Base-by-base conservation (phyloP, 2,329 filamentous ascomycete genomes). In the Calonectria honghensis region DNA sequence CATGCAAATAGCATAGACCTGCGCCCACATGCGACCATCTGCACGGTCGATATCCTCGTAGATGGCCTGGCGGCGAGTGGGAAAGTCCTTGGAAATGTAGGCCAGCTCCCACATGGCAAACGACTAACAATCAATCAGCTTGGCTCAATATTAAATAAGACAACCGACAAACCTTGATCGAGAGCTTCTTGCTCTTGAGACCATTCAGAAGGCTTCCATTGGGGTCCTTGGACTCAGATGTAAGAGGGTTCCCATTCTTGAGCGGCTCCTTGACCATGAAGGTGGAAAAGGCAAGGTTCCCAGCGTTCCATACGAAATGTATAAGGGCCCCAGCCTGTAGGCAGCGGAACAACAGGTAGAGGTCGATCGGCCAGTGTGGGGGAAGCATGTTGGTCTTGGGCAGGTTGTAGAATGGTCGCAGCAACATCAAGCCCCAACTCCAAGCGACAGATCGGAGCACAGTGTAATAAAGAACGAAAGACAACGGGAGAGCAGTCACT, bases 61-160 rank as follows among this genome's bases (percentile, higher is more conserved):
- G 70, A 98, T 95, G 27, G 92, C 91, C 83, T 94, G 94, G 68
- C 96, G 91, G 41, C 96, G 92, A n/a, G 92, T 89, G 20, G 93
- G 89, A 76, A 94, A 96, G 69, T 92, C 90, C 72, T 94, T 91
- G 48, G 94, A 93, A 79, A 98, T 98, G 71, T 95, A 89, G 37
- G 92, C 92, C 35, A 98, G 88, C 82, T 98, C 96, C 96, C 96
- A 98, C 84, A 98, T 94, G 20, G 96, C 96, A 83, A 97, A 98
- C 0, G 92, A 90, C 90, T 94, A 73, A 1, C 29, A n/a, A 51
- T 6, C 64, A 74, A 76, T 85, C 70, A 82, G 79, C 31, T 66
- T 50, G 13, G 27, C 13, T 50, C 6, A 41, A 13, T n/a, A 5
- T 29, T n/a, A 10, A 41, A 27, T 14, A 14, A 3, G 14, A 45